Percentiles rank a stretch among this genome's conserved stretches.
These are phyloP conservation scores for Gnetum montanum DNA, from an alignment of 75 land plant genomes.

Conservation along the genomic window DNA sequence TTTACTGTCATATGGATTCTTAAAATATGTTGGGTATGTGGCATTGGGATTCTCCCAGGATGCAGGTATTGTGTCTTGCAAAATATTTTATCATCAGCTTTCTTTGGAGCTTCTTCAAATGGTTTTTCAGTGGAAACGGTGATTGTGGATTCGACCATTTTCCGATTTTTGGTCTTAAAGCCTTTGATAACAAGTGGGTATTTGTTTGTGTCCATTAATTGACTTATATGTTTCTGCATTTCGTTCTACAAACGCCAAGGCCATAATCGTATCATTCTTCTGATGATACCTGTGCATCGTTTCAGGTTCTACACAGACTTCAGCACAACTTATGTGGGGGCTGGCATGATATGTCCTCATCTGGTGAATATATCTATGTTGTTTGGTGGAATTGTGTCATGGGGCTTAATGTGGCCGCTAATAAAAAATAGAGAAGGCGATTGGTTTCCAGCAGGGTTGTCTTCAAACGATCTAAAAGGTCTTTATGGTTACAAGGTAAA, in stretches of 20 bases:
- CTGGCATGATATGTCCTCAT: slow-evolving; percentile 64
- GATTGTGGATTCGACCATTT: slow-evolving; percentile 10
- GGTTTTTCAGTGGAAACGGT: slow-evolving; percentile 10
- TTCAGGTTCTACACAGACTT: slow-evolving; percentile 65
- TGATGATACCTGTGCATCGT: no score
- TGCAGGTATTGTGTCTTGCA: slow-evolving; percentile 8
- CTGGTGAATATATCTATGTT: slow-evolving; percentile 47
- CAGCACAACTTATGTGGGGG: slow-evolving; percentile 56
- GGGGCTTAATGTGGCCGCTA: slow-evolving; percentile 76
- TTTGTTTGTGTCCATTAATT: no score
- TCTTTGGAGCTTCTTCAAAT: slow-evolving; percentile 13
- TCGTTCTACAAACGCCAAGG: no score
- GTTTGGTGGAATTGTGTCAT: slow-evolving; percentile 46
- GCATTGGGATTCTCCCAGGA: slow-evolving; percentile 6
- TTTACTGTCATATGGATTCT: neutral
- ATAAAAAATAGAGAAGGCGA: slow-evolving; percentile 30
- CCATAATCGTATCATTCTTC: no score
- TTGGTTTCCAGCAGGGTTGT: slow-evolving; percentile 34
- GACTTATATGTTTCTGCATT: no score
- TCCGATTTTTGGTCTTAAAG: slow-evolving; percentile 7
- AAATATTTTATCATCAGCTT: slow-evolving; percentile 7
- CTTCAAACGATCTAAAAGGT: slow-evolving; percentile 37
- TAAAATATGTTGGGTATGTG: neutral
- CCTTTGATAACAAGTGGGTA: slow-evolving; percentile 58
- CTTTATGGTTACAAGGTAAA: slow-evolving; percentile 68